Evolutionary conservation across 768 basidiomycete species (phyloP), one percentile per base, ranked within the genome.

Genomic region (Kwoniella bestiolae): DNA sequence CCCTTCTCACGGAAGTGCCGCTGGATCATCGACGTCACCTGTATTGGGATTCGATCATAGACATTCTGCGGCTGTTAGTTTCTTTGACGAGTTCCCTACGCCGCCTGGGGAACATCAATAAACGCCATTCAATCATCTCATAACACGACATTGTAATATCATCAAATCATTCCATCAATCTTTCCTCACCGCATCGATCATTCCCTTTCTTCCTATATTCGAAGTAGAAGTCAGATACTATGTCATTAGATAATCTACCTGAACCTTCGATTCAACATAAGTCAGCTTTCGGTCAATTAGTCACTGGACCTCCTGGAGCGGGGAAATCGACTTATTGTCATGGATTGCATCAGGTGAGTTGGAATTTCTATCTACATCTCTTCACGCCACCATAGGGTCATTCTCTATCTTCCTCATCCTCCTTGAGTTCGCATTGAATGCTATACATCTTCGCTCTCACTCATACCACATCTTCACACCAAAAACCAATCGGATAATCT

Each of bases 281-380:
- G 16, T 58, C 47, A 46, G 76, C 76, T 1, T 82, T 81, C 60
- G 81, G 79, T 2, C 79, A 81, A 63, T 64, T 82, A 5, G 80
- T 83, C 38, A 82, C 80, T 55, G 83, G 83, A 28, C 83, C 83
- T 1, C 82, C 81, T 49, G 82, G 82, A 23, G 78, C 78, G 1
- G 83, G 83, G 35, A 84, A 84, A 73, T 71, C 81, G 6, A 84
- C 83, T 31, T 83, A 83, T 66, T 83, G 82, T 63, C 73, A 82
- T 76, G 83, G 83, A 8, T 72, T 83, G 67, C 78, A 83, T 58
- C 82, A 82, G 70, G 82, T 81, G 52, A 61, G 77, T 56, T n/a
- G n/a, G n/a, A n/a, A n/a, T n/a, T n/a, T n/a, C n/a, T n/a, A n/a
- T n/a, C n/a, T n/a, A n/a, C n/a, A n/a, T n/a, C n/a, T n/a, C n/a